Evolutionary conservation across 2,329 filamentous ascomycete genomes (phyloP).

Genomic region (Penicillium occitanis): DNA sequence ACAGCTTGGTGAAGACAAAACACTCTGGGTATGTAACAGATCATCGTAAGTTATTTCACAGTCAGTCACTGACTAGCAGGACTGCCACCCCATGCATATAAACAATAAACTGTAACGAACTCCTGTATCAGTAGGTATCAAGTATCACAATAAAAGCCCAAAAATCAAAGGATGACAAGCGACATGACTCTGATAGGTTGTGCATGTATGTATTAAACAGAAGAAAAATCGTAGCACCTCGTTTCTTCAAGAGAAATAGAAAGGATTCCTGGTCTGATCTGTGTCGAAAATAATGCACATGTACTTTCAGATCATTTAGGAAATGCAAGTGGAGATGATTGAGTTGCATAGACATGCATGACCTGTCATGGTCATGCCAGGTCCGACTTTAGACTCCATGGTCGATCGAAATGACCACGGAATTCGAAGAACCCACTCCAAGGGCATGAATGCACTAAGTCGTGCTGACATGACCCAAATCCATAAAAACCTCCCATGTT

Average conservation of each 20-base stretch:
- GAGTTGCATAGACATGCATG: background rate
- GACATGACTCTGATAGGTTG: background rate
- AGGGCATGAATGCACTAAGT: background rate
- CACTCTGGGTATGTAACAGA: background rate
- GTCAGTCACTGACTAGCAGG: constrained; percentile 14
- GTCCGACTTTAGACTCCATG: background rate
- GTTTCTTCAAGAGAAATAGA: background rate
- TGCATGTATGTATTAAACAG: constrained; percentile 1
- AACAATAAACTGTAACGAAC: constrained; percentile 4
- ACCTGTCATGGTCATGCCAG: background rate
- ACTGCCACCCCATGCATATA: constrained; percentile 19
- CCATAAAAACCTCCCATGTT: background rate
- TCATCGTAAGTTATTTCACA: constrained; percentile 4
- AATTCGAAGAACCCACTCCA: background rate
- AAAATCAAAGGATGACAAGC: background rate
- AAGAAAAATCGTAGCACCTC: constrained; percentile 7
- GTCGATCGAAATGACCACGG: background rate
- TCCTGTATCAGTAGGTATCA: constrained; percentile 9
- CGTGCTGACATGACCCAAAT: background rate
- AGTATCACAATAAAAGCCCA: background rate
- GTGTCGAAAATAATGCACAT: background rate
- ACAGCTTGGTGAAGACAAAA: background rate
- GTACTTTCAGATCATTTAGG: background rate
- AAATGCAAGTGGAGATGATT: constrained; percentile 6
- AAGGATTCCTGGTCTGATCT: background rate